Percentiles rank a stretch among this genome's conserved stretches.
phyloP scores from a whole-genome alignment of 441 rosid genomes.

The Cnidoscolus chayamansa region DNA sequence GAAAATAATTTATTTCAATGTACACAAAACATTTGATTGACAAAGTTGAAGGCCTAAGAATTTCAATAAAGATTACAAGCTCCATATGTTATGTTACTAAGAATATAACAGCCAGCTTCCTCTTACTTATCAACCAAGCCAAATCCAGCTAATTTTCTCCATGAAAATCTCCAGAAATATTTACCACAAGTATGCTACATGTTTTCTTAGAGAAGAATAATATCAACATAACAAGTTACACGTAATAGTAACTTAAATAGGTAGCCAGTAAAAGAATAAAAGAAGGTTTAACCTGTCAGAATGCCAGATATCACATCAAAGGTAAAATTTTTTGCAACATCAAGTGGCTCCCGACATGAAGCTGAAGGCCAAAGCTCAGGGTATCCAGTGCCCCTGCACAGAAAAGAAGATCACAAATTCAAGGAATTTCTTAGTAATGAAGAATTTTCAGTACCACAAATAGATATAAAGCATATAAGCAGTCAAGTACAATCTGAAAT shows the following conservation, averaged over 20 bases:
- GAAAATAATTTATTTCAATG: neutral
- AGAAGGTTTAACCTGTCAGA: constrained; percentile 51
- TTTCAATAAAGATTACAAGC: neutral
- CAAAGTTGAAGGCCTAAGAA: neutral
- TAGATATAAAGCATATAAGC: neutral
- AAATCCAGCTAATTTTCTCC: constrained; percentile 12
- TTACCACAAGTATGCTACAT: neutral
- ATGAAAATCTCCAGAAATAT: neutral
- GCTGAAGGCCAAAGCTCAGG: constrained; percentile 92
- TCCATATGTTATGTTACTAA: neutral
- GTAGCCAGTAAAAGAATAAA: neutral
- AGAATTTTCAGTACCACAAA: neutral
- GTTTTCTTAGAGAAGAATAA: neutral
- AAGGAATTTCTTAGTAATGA: constrained; percentile 12
- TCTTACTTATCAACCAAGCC: neutral
- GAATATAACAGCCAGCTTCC: constrained; percentile 3
- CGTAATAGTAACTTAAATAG: constrained; percentile 4
- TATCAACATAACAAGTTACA: neutral
- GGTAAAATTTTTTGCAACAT: constrained; percentile 74
- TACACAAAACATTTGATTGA: neutral
- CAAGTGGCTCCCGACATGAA: constrained; percentile 94
- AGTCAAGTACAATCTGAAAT: neutral
- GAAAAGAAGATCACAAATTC: constrained; percentile 27
- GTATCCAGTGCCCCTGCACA: constrained; percentile 82
- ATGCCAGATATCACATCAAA: constrained; percentile 87